Base-by-base conservation (phyloP, 768 basidiomycete species). In the Pleurotus eryngii region DNA sequence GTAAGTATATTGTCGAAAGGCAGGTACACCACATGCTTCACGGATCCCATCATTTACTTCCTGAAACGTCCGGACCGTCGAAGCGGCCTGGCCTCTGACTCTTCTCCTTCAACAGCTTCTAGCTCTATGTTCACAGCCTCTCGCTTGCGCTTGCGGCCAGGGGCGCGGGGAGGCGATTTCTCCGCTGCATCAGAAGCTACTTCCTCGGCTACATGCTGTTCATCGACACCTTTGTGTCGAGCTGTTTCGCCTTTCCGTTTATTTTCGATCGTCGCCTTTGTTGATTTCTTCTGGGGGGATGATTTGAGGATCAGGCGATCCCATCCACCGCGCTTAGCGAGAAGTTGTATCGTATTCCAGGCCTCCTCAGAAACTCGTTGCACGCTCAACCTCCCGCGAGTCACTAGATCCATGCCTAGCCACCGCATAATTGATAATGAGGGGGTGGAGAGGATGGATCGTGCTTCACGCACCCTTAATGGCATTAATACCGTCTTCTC, bases 241-340 rank as follows among this genome's bases (percentile, higher is more conserved):
- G 42, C 11, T 45, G 14, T 7, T 22, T 45, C 18, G 11, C 12
- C 42, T 22, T 45, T 45, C 14, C 42, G n/a, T 22, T 45, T 45
- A 22, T n/a, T n/a, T 22, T 17, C 15, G 27, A 8, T 4, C 18
- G 1, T 42, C 18, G 51, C 17, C 8, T 42, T 42, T 3, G 26
- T 37, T 54, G 61, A 46, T 18, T 62, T 61, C 58, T 70, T 71
- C 3, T 46, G 55, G 2, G 60, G 69, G 55, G 49, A 35, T 35
- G 49, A 35, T 35, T 70, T 74, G 3, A 81, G 62, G 54, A 78
- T 67, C 54, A 79, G 60, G 1, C 75, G 76, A 17, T 88, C 85
- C 90, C 92, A 96, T 0, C 93, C 94, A 1, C 94, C 94, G 26
- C 73, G 78, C 54, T 83, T 76, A 0, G 91, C 87, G 50, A 98